Evolutionary conservation across 805 yeast species (phyloP).

Genomic region (Zygosaccharomyces kombuchaensis): DNA sequence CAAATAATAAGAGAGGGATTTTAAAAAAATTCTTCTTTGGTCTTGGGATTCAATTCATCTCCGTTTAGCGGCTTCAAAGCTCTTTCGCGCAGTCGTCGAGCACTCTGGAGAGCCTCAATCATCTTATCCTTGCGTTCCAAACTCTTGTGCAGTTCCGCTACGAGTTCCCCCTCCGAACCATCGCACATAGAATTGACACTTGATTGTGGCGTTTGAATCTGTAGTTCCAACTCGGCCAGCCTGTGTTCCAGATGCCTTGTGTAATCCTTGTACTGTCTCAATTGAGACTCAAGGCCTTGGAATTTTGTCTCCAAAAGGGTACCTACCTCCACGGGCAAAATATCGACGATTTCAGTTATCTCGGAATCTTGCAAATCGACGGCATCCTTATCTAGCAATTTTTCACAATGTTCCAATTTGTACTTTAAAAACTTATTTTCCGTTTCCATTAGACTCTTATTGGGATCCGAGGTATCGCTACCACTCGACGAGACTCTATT

Average conservation of each 20-base stretch:
- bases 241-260: slow-evolving; percentile 18
- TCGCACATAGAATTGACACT: neutral
- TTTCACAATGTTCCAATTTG: slow-evolving; percentile 61
- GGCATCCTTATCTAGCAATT: slow-evolving; percentile 57
- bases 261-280: slow-evolving; percentile 31
- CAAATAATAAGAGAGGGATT: neutral
- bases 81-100: slow-evolving; percentile 52
- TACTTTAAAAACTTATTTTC: slow-evolving; percentile 65
- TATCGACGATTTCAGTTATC: slow-evolving; percentile 56
- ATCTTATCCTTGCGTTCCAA: slow-evolving; percentile 73
- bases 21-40: slow-evolving; percentile 4
- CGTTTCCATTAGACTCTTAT: slow-evolving; percentile 45
- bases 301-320: slow-evolving; percentile 29
- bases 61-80: slow-evolving; percentile 20
- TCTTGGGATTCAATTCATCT: neutral
- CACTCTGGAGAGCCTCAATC: slow-evolving; percentile 66
- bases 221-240: slow-evolving; percentile 16
- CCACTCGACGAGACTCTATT: slow-evolving; percentile 10
- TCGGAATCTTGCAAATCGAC: slow-evolving; percentile 48
- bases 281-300: slow-evolving; percentile 29
- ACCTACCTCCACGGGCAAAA: slow-evolving; percentile 46
- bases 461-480: slow-evolving; percentile 28
- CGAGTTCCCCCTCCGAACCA: slow-evolving; percentile 54
- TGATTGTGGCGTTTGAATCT: slow-evolving; percentile 8
- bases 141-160: slow-evolving; percentile 56